phyloP scores from a whole-genome alignment of 2,329 filamentous ascomycete genomes.

The Myriosclerotinia scirpicola region DNA sequence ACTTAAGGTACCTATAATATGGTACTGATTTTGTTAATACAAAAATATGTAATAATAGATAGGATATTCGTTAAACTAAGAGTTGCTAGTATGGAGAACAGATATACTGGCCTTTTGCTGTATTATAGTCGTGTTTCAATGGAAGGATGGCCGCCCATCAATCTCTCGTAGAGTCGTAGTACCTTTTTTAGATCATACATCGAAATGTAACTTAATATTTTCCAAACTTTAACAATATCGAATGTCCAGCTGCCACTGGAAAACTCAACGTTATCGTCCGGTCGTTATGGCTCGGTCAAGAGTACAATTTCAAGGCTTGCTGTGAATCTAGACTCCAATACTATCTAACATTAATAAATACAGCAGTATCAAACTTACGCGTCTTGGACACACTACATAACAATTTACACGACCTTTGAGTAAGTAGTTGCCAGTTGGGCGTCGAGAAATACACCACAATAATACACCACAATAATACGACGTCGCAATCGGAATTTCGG shows the following conservation, averaged over 20 bases:
- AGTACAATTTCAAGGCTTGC: background rate
- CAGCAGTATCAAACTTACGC: background rate
- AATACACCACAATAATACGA: background rate
- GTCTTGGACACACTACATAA: background rate
- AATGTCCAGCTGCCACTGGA: background rate
- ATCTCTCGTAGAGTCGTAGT: background rate
- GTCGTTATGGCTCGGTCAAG: background rate
- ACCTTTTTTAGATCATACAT: background rate
- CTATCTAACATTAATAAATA: background rate
- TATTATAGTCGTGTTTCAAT: background rate
- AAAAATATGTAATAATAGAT: too few species aligned
- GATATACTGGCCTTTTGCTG: too few species aligned
- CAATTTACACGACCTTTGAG: background rate
- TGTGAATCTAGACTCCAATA: background rate
- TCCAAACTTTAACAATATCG: too few species aligned
- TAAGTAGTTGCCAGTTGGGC: background rate
- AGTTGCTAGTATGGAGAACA: too few species aligned
- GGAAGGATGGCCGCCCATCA: background rate
- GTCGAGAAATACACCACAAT: background rate
- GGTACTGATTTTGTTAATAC: too few species aligned
- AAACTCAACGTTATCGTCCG: background rate
- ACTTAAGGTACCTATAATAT: too few species aligned
- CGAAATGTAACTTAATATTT: background rate
- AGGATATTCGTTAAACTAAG: too few species aligned
- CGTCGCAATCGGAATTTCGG: constrained; percentile 1